Conservation (phyloP, 306 rosid genomes). For the Sicyos edulis region DNA sequence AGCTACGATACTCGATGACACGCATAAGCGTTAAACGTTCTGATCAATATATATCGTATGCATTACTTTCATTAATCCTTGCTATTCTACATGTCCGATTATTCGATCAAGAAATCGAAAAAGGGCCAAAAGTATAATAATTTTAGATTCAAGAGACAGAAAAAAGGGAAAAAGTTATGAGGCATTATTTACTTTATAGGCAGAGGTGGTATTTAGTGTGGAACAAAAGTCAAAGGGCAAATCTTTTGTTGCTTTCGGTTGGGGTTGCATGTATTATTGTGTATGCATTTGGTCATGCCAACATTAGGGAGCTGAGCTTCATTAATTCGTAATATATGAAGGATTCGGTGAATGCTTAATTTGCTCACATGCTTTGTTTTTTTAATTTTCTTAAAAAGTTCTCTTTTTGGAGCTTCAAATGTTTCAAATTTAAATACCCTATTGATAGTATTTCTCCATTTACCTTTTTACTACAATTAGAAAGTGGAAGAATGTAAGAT, state of each 20-base stretch:
- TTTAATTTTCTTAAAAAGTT: no score
- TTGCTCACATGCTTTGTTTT: constrained; percentile 10
- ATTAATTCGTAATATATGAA: constrained; percentile 8
- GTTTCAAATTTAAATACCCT: neutral
- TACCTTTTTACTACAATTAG: neutral
- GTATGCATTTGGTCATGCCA: neutral
- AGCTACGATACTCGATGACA: neutral
- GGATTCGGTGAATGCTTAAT: constrained; percentile 5
- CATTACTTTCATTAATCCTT: neutral
- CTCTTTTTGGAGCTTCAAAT: neutral
- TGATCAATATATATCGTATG: neutral
- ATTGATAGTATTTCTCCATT: neutral
- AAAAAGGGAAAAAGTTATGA: neutral
- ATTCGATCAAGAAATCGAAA: neutral
- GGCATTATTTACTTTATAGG: neutral
- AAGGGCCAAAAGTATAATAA: neutral
- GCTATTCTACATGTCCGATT: neutral
- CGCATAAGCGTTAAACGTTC: neutral
- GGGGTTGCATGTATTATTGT: constrained; percentile 8
- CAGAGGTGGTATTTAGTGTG: neutral
- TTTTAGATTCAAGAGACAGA: neutral
- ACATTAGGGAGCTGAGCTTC: neutral
- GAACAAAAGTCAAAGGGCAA: neutral
- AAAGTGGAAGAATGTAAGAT: no score
- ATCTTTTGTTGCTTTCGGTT: constrained; percentile 4